These are phyloP conservation scores for Podaxis sp. DNA, from an alignment of 768 basidiomycete genomes.

Conservation along the genomic window DNA sequence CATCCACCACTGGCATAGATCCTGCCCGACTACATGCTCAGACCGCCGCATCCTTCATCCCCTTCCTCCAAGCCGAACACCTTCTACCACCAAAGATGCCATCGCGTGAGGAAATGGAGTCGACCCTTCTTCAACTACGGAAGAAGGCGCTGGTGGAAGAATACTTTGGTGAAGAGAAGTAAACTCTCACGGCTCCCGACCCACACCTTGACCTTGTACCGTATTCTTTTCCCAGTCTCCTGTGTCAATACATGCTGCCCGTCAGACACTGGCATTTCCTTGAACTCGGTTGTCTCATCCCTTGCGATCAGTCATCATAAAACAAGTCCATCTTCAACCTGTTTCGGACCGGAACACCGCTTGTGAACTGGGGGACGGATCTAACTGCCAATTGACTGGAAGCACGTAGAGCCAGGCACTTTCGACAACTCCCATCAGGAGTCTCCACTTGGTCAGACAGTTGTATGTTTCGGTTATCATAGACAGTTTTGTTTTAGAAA, in stretches of 20 bases:
- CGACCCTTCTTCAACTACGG: conserved; percentile 64
- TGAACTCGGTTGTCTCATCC: not conserved
- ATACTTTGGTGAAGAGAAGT: conserved; percentile 41
- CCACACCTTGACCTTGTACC: conserved; percentile 6
- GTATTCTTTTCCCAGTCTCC: conserved; percentile 6
- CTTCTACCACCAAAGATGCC: conserved; percentile 76
- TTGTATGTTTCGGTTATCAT: not conserved
- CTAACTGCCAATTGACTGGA: too few species aligned
- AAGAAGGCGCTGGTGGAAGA: conserved; percentile 84
- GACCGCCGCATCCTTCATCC: conserved; percentile 64
- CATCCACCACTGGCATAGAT: conserved; percentile 25
- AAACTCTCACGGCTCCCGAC: conserved; percentile 4
- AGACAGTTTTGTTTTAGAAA: too few species aligned
- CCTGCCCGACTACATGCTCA: conserved; percentile 38
- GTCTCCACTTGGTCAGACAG: not conserved
- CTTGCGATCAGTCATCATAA: too few species aligned
- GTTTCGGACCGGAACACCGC: too few species aligned
- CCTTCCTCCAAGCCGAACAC: conserved; percentile 69
- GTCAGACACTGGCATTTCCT: not conserved
- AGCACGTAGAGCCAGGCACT: not conserved
- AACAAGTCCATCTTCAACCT: too few species aligned
- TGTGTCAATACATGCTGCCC: not conserved
- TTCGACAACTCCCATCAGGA: not conserved
- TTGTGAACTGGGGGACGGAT: too few species aligned
- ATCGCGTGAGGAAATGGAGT: conserved; percentile 73